Conservation (phyloP, 257 asterid genomes). For the Gynochthodes officinalis region DNA sequence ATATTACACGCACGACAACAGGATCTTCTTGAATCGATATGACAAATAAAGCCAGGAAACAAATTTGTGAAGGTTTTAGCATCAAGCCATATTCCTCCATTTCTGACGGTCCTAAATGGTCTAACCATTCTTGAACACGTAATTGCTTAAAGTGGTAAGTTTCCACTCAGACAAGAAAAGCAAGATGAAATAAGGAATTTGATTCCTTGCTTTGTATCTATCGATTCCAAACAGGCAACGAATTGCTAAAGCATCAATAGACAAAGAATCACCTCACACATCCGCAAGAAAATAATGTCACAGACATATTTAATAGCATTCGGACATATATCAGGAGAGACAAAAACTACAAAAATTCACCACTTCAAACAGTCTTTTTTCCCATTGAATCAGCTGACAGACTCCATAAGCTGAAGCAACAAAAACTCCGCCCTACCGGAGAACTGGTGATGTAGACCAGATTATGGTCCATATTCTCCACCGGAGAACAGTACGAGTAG, state of each 20-base stretch:
- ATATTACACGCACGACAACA: neutral
- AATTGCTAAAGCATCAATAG: slow-evolving; percentile 11
- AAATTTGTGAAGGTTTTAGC: neutral
- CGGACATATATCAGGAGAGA: too few species aligned
- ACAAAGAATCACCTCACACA: slow-evolving; percentile 13
- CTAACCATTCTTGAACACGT: neutral
- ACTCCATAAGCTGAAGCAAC: slow-evolving; percentile 18
- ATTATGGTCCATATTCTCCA: neutral
- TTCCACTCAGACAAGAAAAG: slow-evolving; percentile 1
- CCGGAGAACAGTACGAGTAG: neutral
- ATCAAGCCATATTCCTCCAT: neutral
- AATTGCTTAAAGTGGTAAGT: slow-evolving; percentile 2
- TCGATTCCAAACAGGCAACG: slow-evolving; percentile 13
- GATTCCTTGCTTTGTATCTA: slow-evolving; percentile 40
- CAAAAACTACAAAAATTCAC: neutral
- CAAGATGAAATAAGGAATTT: slow-evolving; percentile 27
- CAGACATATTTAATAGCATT: neutral
- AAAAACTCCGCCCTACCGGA: slow-evolving; percentile 6
- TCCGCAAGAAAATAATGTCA: too few species aligned
- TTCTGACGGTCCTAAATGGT: neutral
- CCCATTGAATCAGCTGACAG: neutral
- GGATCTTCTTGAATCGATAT: neutral
- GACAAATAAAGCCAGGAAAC: neutral
- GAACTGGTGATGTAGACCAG: slow-evolving; percentile 8
- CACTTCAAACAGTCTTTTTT: neutral